Conservation (phyloP, 495 filamentous ascomycete species). For the Daldinia vernicosa region DNA sequence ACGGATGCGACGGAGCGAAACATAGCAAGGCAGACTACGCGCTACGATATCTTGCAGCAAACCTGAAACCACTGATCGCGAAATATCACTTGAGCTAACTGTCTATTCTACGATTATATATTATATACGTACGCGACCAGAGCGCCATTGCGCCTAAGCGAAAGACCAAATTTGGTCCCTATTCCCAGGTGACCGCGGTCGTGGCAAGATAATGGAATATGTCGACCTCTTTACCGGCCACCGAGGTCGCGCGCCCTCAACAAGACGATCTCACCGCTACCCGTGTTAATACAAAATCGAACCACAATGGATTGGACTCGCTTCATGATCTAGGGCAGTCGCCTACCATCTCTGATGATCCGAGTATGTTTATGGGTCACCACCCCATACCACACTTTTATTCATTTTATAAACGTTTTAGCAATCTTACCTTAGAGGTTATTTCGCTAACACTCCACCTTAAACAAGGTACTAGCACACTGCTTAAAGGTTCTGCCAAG, state of each 20-base stretch:
- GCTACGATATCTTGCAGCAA: background rate
- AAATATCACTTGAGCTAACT: background rate
- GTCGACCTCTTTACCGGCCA: conserved; percentile 39
- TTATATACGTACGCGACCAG: conserved; percentile 13
- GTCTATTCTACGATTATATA: background rate
- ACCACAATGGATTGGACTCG: conserved; percentile 21
- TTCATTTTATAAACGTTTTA: background rate
- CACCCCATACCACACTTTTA: background rate
- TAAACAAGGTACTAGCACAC: conserved; percentile 38
- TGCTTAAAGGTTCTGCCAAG: conserved; percentile 29
- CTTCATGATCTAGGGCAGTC: conserved; percentile 34
- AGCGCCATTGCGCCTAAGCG: background rate
- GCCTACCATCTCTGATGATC: conserved; percentile 39
- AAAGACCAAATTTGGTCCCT: background rate
- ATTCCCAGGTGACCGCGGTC: conserved; percentile 10
- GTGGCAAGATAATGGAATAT: conserved; percentile 44
- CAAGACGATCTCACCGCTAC: conserved; percentile 27
- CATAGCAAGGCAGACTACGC: conserved; percentile 2
- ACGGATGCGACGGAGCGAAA: conserved; percentile 36
- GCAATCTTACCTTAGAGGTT: conserved; percentile 7
- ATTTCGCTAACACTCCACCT: conserved; percentile 14
- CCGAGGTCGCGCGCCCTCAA: conserved; percentile 38
- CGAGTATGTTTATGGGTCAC: conserved; percentile 21
- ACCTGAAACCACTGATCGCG: background rate
- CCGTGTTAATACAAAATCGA: conserved; percentile 22